A percentile compares a stretch with the other conserved stretches of the same genome.
phyloP scores from a whole-genome alignment of 129 eudicot genomes.

The Mikania micrantha region DNA sequence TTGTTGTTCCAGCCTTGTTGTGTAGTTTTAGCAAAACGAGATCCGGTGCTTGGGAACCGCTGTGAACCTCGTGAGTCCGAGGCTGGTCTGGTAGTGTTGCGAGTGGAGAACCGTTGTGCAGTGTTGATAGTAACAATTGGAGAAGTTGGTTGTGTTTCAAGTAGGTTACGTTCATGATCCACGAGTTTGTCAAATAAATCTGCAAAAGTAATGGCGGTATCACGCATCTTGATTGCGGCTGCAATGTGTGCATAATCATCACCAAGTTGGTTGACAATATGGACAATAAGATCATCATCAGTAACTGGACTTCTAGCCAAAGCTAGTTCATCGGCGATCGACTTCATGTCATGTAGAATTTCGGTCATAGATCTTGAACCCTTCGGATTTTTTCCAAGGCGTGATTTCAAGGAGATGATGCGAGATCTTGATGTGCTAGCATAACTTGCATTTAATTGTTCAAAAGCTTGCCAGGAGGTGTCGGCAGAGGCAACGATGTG shows the following conservation, averaged over 20 bases:
- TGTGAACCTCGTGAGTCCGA: too few species aligned
- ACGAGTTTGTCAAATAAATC: background rate
- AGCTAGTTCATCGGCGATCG: background rate
- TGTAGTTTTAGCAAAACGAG: too few species aligned
- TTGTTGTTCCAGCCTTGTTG: too few species aligned
- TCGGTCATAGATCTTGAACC: background rate
- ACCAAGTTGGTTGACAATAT: background rate
- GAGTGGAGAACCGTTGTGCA: too few species aligned
- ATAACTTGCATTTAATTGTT: background rate
- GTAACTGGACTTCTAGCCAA: background rate
- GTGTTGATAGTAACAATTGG: too few species aligned
- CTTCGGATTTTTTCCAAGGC: background rate
- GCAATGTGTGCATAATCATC: background rate
- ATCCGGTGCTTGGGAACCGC: too few species aligned
- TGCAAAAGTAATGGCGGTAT: background rate
- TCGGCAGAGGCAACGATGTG: background rate
- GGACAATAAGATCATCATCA: background rate
- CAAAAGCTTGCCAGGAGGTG: background rate
- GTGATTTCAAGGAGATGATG: background rate
- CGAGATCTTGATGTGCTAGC: background rate
- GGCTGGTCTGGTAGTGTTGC: too few species aligned
- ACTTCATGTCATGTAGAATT: background rate
- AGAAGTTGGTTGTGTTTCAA: too few species aligned
- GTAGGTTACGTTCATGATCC: background rate
- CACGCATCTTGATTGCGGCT: background rate